Evolutionary conservation across 345 rosid genomes (phyloP).

Genomic region (Populus davidiana): DNA sequence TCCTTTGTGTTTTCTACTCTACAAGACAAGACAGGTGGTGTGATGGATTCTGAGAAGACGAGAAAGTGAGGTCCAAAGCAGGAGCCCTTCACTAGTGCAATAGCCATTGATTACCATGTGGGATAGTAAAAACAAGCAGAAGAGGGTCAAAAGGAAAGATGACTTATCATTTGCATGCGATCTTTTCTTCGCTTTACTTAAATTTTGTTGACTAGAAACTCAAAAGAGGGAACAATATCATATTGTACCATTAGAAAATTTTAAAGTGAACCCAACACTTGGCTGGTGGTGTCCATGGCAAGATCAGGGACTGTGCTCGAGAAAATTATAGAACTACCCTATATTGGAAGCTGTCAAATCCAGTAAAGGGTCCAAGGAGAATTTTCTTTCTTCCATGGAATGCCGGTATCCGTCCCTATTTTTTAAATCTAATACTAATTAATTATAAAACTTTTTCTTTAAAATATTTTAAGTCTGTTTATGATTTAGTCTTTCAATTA

Average conservation of each 20-base stretch:
- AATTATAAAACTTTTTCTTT: too few relatives aligned
- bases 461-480: too few relatives aligned
- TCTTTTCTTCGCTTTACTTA: slow-evolving; percentile 6
- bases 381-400: too few relatives aligned
- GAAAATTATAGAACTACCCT: not conserved
- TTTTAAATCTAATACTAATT: too few relatives aligned
- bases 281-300: slow-evolving; percentile 4
- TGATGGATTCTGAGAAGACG: slow-evolving; percentile 6
- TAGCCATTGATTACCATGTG: not conserved
- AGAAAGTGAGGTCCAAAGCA: not conserved
- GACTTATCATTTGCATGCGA: slow-evolving; percentile 15
- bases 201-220: slow-evolving; percentile 18
- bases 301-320: not conserved
- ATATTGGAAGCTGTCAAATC: too few relatives aligned
- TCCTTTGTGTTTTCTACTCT: slow-evolving; percentile 6
- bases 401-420: too few relatives aligned
- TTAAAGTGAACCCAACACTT: slow-evolving; percentile 1
- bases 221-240: slow-evolving; percentile 23
- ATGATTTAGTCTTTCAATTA: too few relatives aligned
- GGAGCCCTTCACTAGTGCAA: not conserved
- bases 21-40: slow-evolving; percentile 4
- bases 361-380: too few relatives aligned
- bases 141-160: slow-evolving; percentile 17
- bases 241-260: slow-evolving; percentile 10
- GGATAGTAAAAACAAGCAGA: slow-evolving; percentile 5